phyloP scores from a whole-genome alignment of 2,329 filamentous ascomycete species.

The Knufia petricola region DNA sequence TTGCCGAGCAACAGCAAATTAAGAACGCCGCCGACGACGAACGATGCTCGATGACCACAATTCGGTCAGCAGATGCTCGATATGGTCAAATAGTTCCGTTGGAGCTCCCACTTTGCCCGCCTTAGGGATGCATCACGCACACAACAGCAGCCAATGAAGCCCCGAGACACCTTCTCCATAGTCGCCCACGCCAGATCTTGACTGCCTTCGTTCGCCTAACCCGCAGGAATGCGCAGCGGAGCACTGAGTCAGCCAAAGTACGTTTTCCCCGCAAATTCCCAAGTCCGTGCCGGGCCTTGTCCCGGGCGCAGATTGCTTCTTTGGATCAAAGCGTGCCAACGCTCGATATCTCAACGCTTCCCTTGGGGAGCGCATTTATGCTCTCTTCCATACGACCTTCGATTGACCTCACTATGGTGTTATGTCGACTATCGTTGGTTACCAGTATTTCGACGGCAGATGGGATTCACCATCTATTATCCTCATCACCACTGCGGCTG shows the following conservation, averaged over 20 bases:
- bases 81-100: too few species aligned
- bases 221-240: not conserved
- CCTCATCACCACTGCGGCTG: conserved; percentile 36
- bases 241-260: not conserved
- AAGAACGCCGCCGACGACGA: too few species aligned
- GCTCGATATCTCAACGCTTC: not conserved
- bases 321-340: not conserved
- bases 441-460: conserved; percentile 5
- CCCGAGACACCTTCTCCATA: not conserved
- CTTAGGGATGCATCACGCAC: too few species aligned
- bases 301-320: not conserved
- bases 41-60: too few species aligned
- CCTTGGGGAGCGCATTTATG: not conserved
- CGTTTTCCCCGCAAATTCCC: not conserved
- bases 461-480: conserved; percentile 28
- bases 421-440: conserved; percentile 3
- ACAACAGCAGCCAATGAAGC: conserved; percentile 23
- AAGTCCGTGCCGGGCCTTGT: not conserved
- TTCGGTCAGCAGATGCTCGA: too few species aligned
- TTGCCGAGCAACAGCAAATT: too few species aligned
- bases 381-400: not conserved
- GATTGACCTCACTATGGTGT: not conserved
- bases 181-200: not conserved
- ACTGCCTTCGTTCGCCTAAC: not conserved
- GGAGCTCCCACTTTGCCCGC: too few species aligned